phyloP scores from a whole-genome alignment of 2,329 filamentous ascomycete species.

The Apiospora sp. region DNA sequence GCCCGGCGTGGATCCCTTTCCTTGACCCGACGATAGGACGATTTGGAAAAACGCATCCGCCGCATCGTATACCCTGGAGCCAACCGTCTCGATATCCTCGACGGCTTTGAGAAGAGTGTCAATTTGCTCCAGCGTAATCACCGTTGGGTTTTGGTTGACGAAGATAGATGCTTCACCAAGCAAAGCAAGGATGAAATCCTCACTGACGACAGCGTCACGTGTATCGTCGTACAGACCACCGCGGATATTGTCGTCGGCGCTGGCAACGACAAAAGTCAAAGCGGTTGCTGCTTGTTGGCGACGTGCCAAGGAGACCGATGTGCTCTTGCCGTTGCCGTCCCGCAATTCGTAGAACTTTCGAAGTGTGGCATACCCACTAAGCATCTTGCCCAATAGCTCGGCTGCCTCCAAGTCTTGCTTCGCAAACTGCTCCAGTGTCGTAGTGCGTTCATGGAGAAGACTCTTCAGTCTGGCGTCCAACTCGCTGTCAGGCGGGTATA shows the following conservation, averaged over 20 bases:
- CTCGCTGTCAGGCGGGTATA: conserved; percentile 75
- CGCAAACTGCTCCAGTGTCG: conserved; percentile 75
- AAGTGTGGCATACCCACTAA: conserved; percentile 91
- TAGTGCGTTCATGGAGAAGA: conserved; percentile 75
- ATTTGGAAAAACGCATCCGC: conserved; percentile 82
- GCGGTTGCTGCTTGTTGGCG: conserved; percentile 76
- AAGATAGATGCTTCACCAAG: conserved; percentile 86
- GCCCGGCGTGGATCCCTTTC: conserved; percentile 68
- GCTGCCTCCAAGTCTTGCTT: conserved; percentile 82
- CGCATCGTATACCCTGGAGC: conserved; percentile 73
- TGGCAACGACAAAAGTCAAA: conserved; percentile 83
- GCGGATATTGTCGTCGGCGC: conserved; percentile 88
- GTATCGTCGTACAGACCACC: conserved; percentile 87
- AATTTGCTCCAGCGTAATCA: conserved; percentile 76
- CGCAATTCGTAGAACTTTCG: conserved; percentile 91
- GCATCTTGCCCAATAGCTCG: conserved; percentile 80
- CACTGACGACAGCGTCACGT: conserved; percentile 83
- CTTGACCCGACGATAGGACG: conserved; percentile 75
- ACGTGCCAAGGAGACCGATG: conserved; percentile 60
- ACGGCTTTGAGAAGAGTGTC: conserved; percentile 69
- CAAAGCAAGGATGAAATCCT: conserved; percentile 84
- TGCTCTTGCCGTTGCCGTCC: conserved; percentile 62
- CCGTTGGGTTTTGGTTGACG: conserved; percentile 61
- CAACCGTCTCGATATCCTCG: conserved; percentile 75
- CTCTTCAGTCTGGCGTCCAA: conserved; percentile 76